These are phyloP conservation scores for Volvariella surrecta DNA, from an alignment of 1,284 basidiomycete genomes.

Conservation along the genomic window DNA sequence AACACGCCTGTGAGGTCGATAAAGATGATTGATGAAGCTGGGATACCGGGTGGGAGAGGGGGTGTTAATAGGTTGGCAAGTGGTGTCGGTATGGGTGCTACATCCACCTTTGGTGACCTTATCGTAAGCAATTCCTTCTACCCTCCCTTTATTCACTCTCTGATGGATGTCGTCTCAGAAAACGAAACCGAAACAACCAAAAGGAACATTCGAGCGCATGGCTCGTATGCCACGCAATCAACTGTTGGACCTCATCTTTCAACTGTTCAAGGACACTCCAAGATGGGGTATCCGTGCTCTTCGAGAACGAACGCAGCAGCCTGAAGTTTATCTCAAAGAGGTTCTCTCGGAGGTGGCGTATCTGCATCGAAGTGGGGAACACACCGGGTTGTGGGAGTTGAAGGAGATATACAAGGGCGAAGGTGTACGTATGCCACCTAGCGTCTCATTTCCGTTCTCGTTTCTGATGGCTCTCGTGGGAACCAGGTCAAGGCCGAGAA, in stretches of 20 bases:
- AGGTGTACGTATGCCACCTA: slow-evolving; percentile 32
- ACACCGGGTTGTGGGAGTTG: slow-evolving; percentile 64
- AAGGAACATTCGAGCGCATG: slow-evolving; percentile 78
- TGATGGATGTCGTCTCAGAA: slow-evolving; percentile 30
- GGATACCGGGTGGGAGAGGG: slow-evolving; percentile 52
- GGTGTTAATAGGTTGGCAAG: slow-evolving; percentile 59
- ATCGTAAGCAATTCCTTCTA: slow-evolving; percentile 37
- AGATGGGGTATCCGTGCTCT: slow-evolving; percentile 82
- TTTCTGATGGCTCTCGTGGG: not conserved
- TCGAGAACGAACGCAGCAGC: slow-evolving; percentile 81
- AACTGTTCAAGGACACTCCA: slow-evolving; percentile 69
- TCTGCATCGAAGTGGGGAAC: slow-evolving; percentile 74
- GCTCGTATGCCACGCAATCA: slow-evolving; percentile 87
- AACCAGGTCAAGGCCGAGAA: slow-evolving; percentile 49
- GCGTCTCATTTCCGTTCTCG: not conserved
- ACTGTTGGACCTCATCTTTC: slow-evolving; percentile 81
- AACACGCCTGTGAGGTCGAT: slow-evolving; percentile 56
- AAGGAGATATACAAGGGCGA: slow-evolving; percentile 56
- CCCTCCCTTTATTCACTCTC: slow-evolving; percentile 1
- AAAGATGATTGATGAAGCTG: slow-evolving; percentile 49
- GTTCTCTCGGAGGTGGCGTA: slow-evolving; percentile 77
- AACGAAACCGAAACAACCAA: slow-evolving; percentile 53
- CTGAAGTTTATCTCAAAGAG: slow-evolving; percentile 87
- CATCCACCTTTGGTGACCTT: slow-evolving; percentile 46
- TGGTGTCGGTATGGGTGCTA: slow-evolving; percentile 38